Base-by-base conservation (phyloP, 192 early-diverging fungal species). In the Mortierella alpina region DNA sequence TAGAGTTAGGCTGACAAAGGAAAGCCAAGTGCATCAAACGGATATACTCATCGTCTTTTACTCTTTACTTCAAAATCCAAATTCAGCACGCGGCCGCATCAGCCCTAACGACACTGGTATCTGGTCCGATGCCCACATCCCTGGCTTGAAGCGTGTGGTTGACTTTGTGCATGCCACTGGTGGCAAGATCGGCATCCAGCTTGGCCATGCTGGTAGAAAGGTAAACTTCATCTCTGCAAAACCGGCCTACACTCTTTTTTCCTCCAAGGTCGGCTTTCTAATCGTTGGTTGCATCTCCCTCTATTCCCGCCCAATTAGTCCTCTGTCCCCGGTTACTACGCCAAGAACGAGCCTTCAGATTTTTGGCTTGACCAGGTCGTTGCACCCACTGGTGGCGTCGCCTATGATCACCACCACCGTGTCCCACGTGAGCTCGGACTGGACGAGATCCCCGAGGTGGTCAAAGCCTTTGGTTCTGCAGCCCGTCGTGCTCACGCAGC, bases 181-280 rank as follows among this genome's bases (percentile, higher is more conserved):
- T 14, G 65, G 82, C 10, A 83, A 87, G 12, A 81, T 88, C 40
- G 92, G 88, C 54, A 92, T 97, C 69, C 95, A 97, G 75, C 58
- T 98, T 6, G 91, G 89, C 0, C 97, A 98, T 63, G 93, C 93
- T 22, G 95, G 95, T 7, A 89, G 95, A 57, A 97, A 97, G 68
- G 82, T 83, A 73, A 17, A 14, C 4, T 50, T 50, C 17, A 50
- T 14, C 17, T 1, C 4, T 50, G 17, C 17, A n/a, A 51, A 1
- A 1, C 1, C 50, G 1, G 11, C 4, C 50, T 12, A 1, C n/a
- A 12, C 1, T 4, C 4, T n/a, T n/a, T n/a, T n/a, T 60, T 15
- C n/a, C 45, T 45, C 45, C 9, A 40, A 22, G 31, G 57, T 17
- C 39, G 57, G 57, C 10, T 6, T 5, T 15, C 6, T 59, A 10